phyloP scores from a whole-genome alignment of 2,329 filamentous ascomycete species.

The Ophiobolus disseminans region DNA sequence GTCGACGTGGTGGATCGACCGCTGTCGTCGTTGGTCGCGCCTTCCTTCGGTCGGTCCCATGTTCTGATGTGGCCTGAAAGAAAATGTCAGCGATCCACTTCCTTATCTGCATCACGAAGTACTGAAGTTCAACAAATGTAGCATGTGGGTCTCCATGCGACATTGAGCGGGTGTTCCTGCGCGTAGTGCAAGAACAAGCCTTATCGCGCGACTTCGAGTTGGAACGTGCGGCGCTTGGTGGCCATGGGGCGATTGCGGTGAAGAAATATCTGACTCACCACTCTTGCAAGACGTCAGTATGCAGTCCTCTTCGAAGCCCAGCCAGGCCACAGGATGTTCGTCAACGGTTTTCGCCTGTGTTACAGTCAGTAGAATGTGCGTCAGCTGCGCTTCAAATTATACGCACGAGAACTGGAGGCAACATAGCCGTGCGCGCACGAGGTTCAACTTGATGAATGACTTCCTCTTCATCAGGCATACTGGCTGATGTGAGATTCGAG shows the following conservation, averaged over 20 bases:
- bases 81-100: slow-evolving; percentile 28
- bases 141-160: slow-evolving; percentile 7
- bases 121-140: slow-evolving; percentile 22
- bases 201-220: slow-evolving; percentile 25
- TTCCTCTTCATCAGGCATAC: slow-evolving; percentile 65
- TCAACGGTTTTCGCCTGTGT: slow-evolving; percentile 80
- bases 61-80: slow-evolving; percentile 73
- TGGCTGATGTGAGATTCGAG: slow-evolving; percentile 66
- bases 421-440: slow-evolving; percentile 79
- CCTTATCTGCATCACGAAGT: slow-evolving; percentile 16
- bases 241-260: neutral
- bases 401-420: slow-evolving; percentile 87
- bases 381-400: neutral
- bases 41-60: slow-evolving; percentile 70
- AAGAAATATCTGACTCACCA: slow-evolving; percentile 65
- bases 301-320: slow-evolving; percentile 91
- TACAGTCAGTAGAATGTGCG: neutral
- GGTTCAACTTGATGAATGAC: slow-evolving; percentile 83
- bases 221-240: slow-evolving; percentile 3
- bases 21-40: slow-evolving; percentile 45
- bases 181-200: slow-evolving; percentile 25
- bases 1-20: slow-evolving; percentile 34
- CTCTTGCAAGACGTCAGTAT: slow-evolving; percentile 92
- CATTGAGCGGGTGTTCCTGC: slow-evolving; percentile 34
- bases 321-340: slow-evolving; percentile 84